Percentiles rank a stretch among this genome's conserved stretches.
Conservation (phyloP, 2,329 filamentous ascomycete genomes). For the Neofusicoccum sp. region DNA sequence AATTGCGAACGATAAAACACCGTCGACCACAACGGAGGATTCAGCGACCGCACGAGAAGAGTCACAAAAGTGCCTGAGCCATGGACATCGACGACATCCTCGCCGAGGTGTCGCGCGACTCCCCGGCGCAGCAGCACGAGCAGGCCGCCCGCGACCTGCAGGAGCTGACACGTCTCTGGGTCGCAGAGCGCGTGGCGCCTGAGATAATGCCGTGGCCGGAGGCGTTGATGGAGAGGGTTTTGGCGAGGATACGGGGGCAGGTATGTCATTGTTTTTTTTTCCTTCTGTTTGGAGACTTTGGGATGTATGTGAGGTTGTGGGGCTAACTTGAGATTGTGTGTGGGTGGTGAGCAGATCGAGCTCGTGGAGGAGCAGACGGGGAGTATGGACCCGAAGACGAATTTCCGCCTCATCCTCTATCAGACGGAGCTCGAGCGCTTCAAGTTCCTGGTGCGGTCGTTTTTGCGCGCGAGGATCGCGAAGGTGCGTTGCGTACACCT, state of each 20-base stretch:
- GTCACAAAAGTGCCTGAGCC: not conserved
- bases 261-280: conserved; percentile 25
- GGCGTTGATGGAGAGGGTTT: conserved; percentile 77
- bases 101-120: conserved; percentile 47
- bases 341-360: conserved; percentile 42
- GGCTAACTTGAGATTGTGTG: conserved; percentile 6
- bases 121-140: conserved; percentile 37
- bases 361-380: conserved; percentile 64
- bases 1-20: not conserved
- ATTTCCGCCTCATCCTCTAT: conserved; percentile 89
- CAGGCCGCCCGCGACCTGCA: conserved; percentile 74
- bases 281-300: not conserved
- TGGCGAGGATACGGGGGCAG: conserved; percentile 52
- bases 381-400: conserved; percentile 83
- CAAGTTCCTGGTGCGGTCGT: conserved; percentile 84
- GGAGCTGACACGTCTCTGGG: conserved; percentile 85
- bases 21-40: not conserved
- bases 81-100: conserved; percentile 55
- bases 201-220: conserved; percentile 81
- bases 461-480: conserved; percentile 78
- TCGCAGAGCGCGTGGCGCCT: conserved; percentile 84
- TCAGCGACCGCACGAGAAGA: not conserved
- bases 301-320: not conserved
- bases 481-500: conserved; percentile 57
- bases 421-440: conserved; percentile 95